Percentiles rank a stretch among this genome's conserved stretches.
phyloP scores from a whole-genome alignment of 176 grass and related monocot species.

The Otatea glauca region DNA sequence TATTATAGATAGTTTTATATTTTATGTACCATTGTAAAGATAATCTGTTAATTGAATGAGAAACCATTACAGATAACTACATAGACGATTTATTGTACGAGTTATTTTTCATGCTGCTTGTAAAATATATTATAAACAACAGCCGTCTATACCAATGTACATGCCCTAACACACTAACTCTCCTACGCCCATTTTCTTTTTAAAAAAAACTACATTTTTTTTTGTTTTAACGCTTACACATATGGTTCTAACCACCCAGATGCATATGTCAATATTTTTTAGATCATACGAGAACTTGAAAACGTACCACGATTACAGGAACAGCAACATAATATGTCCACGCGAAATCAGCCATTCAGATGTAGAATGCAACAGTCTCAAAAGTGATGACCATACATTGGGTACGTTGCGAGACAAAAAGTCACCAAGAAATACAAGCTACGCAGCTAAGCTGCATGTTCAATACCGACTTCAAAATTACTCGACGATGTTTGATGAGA shows the following conservation, averaged over 20 bases:
- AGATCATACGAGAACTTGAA: background rate
- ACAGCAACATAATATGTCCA: background rate
- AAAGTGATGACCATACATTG: background rate
- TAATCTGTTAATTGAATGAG: no score
- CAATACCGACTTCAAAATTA: conserved; percentile 1
- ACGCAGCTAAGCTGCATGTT: background rate
- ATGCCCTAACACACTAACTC: no score
- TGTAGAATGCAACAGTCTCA: conserved; percentile 8
- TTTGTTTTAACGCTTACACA: no score
- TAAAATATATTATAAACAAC: no score
- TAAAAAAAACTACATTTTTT: no score
- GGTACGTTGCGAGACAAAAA: background rate
- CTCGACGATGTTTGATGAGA: background rate
- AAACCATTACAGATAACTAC: no score
- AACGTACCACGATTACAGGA: background rate
- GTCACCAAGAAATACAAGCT: background rate
- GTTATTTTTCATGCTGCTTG: no score
- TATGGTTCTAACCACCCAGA: background rate
- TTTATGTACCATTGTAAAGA: no score
- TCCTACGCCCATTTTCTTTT: no score
- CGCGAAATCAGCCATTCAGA: conserved; percentile 14
- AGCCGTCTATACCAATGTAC: no score
- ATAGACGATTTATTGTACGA: no score
- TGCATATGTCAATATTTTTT: background rate
- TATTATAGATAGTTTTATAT: no score